phyloP scores from a whole-genome alignment of 495 filamentous ascomycete genomes.

The Terfezia claveryi region DNA sequence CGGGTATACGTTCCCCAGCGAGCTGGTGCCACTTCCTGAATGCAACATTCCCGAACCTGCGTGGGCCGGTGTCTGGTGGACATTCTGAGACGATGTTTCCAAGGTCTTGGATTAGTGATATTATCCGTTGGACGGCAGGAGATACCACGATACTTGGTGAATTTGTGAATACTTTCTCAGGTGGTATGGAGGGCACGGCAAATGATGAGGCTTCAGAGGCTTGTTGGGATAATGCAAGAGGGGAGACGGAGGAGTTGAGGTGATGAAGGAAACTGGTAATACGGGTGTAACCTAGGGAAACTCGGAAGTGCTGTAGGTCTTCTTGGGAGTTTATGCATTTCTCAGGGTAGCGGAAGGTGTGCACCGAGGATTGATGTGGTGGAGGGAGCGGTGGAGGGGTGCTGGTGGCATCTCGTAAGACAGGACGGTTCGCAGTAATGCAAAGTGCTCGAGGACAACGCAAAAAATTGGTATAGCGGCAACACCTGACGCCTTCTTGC shows the following conservation, averaged over 20 bases:
- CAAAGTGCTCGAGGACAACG: too few relatives aligned
- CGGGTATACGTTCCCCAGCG: slow-evolving; percentile 30
- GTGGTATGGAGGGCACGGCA: slow-evolving; percentile 26
- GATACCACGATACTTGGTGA: slow-evolving; percentile 8
- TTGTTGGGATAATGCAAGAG: slow-evolving; percentile 21
- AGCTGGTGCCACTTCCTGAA: slow-evolving; percentile 65
- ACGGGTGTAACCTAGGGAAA: slow-evolving; percentile 60
- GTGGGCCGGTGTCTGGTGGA: slow-evolving; percentile 63
- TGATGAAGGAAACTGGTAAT: slow-evolving; percentile 73
- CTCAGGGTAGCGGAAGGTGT: slow-evolving; percentile 30
- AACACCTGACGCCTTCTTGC: too few relatives aligned
- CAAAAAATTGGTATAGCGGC: too few relatives aligned
- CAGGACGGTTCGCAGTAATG: too few relatives aligned
- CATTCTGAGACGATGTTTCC: slow-evolving; percentile 49
- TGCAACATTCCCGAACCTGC: slow-evolving; percentile 76
- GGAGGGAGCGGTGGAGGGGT: too few relatives aligned
- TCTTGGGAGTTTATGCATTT: slow-evolving; percentile 66
- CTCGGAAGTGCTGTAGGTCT: slow-evolving; percentile 56
- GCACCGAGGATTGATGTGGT: slow-evolving; percentile 2
- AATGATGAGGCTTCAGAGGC: slow-evolving; percentile 20
- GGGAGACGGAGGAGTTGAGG: slow-evolving; percentile 72
- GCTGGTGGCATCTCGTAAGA: too few relatives aligned
- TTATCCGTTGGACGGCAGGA: slow-evolving; percentile 18
- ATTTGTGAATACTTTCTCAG: slow-evolving; percentile 17
- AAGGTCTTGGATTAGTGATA: slow-evolving; percentile 40